phyloP scores from a whole-genome alignment of 2,329 filamentous ascomycete genomes.

The Scedosporium aurantiacum region DNA sequence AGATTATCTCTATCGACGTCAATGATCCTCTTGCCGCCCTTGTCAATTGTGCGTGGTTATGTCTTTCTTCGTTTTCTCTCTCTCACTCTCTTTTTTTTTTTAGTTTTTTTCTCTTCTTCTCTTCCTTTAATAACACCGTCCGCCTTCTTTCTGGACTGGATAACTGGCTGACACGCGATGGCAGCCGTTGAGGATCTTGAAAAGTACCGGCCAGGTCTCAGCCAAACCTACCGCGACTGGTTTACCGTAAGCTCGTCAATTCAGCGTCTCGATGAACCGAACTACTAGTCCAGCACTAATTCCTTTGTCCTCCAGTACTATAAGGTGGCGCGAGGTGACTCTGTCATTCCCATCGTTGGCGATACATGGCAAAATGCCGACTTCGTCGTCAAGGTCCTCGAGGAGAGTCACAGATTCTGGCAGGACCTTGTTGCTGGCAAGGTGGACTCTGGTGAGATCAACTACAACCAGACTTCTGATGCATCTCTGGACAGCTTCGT shows the following conservation, averaged over 20 bases:
- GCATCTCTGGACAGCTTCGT: slow-evolving; percentile 21
- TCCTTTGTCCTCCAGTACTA: slow-evolving; percentile 20
- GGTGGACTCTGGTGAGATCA: slow-evolving; percentile 25
- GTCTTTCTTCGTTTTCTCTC: background rate
- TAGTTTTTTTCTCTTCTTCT: no score
- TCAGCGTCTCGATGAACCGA: background rate
- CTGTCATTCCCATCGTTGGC: slow-evolving; percentile 24
- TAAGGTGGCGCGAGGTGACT: slow-evolving; percentile 26
- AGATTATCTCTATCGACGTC: slow-evolving; percentile 26
- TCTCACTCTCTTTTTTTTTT: no score
- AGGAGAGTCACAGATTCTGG: slow-evolving; percentile 28
- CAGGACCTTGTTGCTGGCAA: slow-evolving; percentile 25
- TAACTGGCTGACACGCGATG: slow-evolving; percentile 3
- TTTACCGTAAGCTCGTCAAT: slow-evolving; percentile 20
- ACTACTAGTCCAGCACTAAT: background rate
- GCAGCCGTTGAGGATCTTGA: slow-evolving; percentile 25
- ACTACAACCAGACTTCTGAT: slow-evolving; percentile 27
- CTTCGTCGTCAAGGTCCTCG: slow-evolving; percentile 20
- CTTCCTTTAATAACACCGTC: no score
- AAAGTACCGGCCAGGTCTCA: slow-evolving; percentile 25
- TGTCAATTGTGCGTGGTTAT: slow-evolving; percentile 19
- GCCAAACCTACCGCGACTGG: slow-evolving; percentile 25
- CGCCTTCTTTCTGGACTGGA: background rate
- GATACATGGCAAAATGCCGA: slow-evolving; percentile 23
- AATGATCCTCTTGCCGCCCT: slow-evolving; percentile 24